Evolutionary conservation across 208 protist species (phyloP).

Genomic region (Trypanosoma theileri): DNA sequence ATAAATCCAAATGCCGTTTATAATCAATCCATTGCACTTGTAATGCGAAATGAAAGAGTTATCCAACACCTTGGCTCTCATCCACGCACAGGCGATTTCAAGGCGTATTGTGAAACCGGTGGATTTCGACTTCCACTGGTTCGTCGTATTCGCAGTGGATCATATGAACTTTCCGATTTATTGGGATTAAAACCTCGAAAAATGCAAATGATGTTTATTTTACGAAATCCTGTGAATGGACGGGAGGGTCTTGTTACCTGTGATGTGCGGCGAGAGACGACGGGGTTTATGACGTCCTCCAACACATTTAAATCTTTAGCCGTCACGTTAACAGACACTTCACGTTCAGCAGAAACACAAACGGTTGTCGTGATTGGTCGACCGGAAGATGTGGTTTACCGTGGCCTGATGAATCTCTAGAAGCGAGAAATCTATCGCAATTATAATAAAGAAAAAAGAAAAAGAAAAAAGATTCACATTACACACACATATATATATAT

Average conservation of each 20-base stretch:
- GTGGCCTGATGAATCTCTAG: slow-evolving; percentile 47
- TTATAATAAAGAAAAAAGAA: not conserved
- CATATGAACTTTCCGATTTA: slow-evolving; percentile 81
- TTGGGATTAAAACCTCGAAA: slow-evolving; percentile 76
- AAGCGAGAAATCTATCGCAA: not conserved
- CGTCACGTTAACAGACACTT: slow-evolving; percentile 64
- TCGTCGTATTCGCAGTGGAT: slow-evolving; percentile 82
- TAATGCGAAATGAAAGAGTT: slow-evolving; percentile 81
- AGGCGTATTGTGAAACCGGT: slow-evolving; percentile 68
- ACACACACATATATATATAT: no score
- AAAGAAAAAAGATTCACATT: not conserved
- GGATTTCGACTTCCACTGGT: slow-evolving; percentile 83
- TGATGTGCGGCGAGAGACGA: slow-evolving; percentile 75
- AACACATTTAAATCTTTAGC: slow-evolving; percentile 81
- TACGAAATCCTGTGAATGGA: slow-evolving; percentile 64
- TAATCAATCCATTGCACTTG: slow-evolving; percentile 88
- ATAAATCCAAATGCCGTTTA: slow-evolving; percentile 88
- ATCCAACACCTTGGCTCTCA: slow-evolving; percentile 72
- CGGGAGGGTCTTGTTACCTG: slow-evolving; percentile 80
- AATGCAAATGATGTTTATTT: slow-evolving; percentile 87
- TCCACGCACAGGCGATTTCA: slow-evolving; percentile 85
- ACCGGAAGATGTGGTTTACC: slow-evolving; percentile 82
- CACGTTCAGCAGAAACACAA: slow-evolving; percentile 38
- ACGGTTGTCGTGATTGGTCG: slow-evolving; percentile 83
- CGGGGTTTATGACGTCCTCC: slow-evolving; percentile 65